Conservation (phyloP, 1,284 basidiomycete species). For the Stygiomarasmius scandens region DNA sequence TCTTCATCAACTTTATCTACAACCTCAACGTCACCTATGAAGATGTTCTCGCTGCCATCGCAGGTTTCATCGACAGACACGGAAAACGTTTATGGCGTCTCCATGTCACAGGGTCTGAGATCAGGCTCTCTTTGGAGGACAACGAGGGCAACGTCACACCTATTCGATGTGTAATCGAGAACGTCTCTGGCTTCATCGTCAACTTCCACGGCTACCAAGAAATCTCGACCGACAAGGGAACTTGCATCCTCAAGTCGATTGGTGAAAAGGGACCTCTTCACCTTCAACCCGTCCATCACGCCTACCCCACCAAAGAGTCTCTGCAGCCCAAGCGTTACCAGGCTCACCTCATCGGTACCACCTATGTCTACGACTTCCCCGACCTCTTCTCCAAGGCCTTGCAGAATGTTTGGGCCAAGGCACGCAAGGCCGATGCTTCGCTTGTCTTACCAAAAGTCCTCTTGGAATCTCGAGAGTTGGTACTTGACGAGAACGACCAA, state of each 20-base stretch:
- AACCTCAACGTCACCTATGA: conserved; percentile 94
- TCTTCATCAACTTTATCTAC: conserved; percentile 98
- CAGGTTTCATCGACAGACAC: conserved; percentile 97
- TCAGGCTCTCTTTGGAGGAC: conserved; percentile 93
- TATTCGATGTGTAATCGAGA: conserved; percentile 97
- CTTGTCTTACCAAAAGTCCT: conserved; percentile 78
- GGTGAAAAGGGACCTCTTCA: conserved; percentile 94
- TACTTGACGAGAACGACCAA: conserved; percentile 92
- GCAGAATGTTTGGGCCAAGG: conserved; percentile 88
- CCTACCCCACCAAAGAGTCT: conserved; percentile 98
- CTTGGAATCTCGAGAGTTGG: conserved; percentile 85
- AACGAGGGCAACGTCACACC: conserved; percentile 91
- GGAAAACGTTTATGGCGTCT: conserved; percentile 98
- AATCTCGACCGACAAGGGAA: conserved; percentile 93
- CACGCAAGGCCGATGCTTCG: conserved; percentile 65
- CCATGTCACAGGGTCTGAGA: conserved; percentile 97
- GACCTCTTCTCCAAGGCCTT: conserved; percentile 97
- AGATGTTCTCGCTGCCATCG: conserved; percentile 93
- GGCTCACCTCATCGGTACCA: conserved; percentile 98
- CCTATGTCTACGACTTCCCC: conserved; percentile 99
- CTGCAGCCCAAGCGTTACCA: conserved; percentile 98
- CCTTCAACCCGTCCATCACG: conserved; percentile 88
- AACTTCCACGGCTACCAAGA: conserved; percentile 99
- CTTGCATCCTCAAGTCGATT: conserved; percentile 93
- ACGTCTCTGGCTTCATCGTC: conserved; percentile 98